phyloP scores from a whole-genome alignment of 768 basidiomycete species.

The Suillus fuscotomentosus region DNA sequence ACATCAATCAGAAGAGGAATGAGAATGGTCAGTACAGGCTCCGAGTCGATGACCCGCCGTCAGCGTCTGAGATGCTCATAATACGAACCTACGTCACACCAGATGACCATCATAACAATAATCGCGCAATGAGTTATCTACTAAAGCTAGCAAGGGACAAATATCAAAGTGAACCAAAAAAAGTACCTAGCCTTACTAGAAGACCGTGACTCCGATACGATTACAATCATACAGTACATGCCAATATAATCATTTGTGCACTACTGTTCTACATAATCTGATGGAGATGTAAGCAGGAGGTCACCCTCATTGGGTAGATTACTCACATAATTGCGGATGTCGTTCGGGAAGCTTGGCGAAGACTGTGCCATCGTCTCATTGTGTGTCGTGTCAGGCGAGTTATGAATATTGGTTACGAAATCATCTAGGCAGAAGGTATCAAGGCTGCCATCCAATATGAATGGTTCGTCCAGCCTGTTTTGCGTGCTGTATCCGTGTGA shows the following conservation, averaged over 20 bases:
- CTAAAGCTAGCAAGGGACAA: neutral
- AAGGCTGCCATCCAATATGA: slow-evolving; percentile 29
- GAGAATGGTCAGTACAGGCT: neutral
- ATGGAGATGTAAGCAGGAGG: slow-evolving; percentile 10
- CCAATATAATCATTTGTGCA: slow-evolving; percentile 1
- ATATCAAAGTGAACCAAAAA: neutral
- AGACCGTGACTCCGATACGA: neutral
- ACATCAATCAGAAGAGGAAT: neutral
- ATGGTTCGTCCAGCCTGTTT: slow-evolving; percentile 19
- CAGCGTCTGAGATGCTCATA: neutral
- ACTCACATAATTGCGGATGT: slow-evolving; percentile 36
- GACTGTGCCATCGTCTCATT: slow-evolving; percentile 11
- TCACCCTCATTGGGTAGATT: neutral
- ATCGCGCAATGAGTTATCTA: neutral
- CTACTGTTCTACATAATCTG: slow-evolving; percentile 21
- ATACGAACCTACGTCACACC: neutral
- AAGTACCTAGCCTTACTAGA: neutral
- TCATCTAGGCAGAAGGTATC: slow-evolving; percentile 27
- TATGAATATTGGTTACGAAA: slow-evolving; percentile 12
- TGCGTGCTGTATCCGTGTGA: slow-evolving; percentile 11
- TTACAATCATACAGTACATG: neutral
- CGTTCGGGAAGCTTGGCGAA: slow-evolving; percentile 24
- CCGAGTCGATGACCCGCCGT: neutral
- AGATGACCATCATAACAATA: neutral
- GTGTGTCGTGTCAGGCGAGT: slow-evolving; percentile 12